phyloP scores from a whole-genome alignment of 176 grass and related monocot genomes.

The Avena eriantha region DNA sequence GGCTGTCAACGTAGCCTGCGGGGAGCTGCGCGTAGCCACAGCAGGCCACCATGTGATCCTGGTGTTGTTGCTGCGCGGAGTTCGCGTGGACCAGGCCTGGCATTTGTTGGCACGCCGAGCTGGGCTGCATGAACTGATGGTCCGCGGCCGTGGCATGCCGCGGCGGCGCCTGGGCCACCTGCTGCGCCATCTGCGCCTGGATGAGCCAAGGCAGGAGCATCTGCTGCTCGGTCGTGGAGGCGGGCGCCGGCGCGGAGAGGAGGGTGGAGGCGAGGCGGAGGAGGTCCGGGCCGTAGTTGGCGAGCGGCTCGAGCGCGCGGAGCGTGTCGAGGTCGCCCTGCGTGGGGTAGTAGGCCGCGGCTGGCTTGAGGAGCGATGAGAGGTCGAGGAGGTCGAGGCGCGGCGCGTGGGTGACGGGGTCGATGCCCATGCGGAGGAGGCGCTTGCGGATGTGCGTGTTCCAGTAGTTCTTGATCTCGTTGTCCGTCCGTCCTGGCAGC shows the following conservation, averaged over 20 bases:
- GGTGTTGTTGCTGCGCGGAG: background rate
- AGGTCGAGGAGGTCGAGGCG: conserved; percentile 90
- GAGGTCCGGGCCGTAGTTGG: conserved; percentile 62
- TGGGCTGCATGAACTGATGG: conserved; percentile 29
- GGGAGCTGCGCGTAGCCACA: conserved; percentile 17
- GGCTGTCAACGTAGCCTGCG: background rate
- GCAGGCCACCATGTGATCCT: conserved; percentile 50
- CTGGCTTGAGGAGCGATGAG: conserved; percentile 64
- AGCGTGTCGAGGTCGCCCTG: conserved; percentile 71
- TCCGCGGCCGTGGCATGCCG: background rate
- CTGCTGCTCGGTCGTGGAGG: conserved; percentile 1
- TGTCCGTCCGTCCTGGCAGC: conserved; percentile 92
- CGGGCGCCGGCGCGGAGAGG: background rate
- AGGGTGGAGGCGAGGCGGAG: conserved; percentile 62
- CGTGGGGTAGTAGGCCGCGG: conserved; percentile 59
- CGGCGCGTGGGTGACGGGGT: conserved; percentile 83
- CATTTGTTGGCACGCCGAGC: conserved; percentile 47
- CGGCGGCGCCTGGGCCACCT: background rate
- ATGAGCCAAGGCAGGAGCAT: conserved; percentile 48
- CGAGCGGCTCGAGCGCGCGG: conserved; percentile 68
- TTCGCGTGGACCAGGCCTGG: conserved; percentile 37
- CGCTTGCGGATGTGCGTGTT: conserved; percentile 99
- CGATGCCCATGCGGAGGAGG: conserved; percentile 83
- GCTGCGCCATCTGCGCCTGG: conserved; percentile 48
- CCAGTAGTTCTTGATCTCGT: conserved; percentile 99